Percentiles rank a stretch among this genome's conserved stretches.
phyloP scores from a whole-genome alignment of 2,329 filamentous ascomycete genomes.

The Fusarium scirpi region DNA sequence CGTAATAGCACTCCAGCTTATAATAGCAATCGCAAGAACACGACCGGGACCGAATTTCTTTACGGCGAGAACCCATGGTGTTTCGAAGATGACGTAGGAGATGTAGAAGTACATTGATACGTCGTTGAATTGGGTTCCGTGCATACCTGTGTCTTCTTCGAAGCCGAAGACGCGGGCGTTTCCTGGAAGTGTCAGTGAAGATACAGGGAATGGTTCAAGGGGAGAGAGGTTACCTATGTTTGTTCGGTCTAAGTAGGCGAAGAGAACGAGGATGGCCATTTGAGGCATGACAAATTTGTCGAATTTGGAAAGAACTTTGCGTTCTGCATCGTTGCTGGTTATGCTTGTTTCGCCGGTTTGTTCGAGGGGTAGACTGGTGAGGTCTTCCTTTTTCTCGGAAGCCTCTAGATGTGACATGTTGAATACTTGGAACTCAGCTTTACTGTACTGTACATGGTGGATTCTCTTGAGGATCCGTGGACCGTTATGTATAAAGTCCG shows the following conservation, averaged over 20 bases:
- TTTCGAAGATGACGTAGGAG: slow-evolving; percentile 51
- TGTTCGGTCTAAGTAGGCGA: slow-evolving; percentile 46
- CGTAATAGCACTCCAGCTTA: slow-evolving; percentile 51
- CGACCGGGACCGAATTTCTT: slow-evolving; percentile 47
- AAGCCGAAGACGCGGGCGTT: slow-evolving; percentile 53
- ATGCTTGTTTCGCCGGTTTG: slow-evolving; percentile 3
- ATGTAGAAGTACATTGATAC: slow-evolving; percentile 49
- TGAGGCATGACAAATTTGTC: slow-evolving; percentile 48
- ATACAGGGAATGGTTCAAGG: too few relatives aligned
- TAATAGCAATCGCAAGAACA: slow-evolving; percentile 48
- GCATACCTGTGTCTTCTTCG: slow-evolving; percentile 48
- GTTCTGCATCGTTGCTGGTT: neutral
- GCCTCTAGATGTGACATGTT: neutral
- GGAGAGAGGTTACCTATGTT: slow-evolving; percentile 40
- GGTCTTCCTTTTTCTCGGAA: neutral
- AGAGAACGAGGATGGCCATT: slow-evolving; percentile 42
- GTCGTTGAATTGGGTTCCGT: slow-evolving; percentile 49
- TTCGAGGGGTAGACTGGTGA: neutral
- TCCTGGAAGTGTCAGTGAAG: slow-evolving; percentile 18
- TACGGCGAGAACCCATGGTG: slow-evolving; percentile 49
- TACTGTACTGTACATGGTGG: too few relatives aligned
- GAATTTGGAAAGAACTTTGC: slow-evolving; percentile 42
- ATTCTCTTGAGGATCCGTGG: too few relatives aligned
- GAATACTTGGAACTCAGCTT: too few relatives aligned
- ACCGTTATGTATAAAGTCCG: neutral